Base-by-base conservation (phyloP, 257 asterid species). In the Eucommia ulmoides region DNA sequence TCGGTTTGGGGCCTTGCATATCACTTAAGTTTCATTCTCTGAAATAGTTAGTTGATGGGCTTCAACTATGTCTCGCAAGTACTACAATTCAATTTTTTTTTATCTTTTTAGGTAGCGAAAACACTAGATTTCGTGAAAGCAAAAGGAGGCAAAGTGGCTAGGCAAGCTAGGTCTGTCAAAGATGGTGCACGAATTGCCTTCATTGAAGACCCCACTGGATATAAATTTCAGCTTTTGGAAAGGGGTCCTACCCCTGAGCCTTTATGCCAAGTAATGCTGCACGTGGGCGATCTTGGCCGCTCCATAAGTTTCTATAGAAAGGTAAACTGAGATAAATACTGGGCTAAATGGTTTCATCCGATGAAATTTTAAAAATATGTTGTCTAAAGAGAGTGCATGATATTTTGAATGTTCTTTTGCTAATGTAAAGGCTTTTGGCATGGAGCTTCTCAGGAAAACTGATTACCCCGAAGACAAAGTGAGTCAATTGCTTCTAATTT, bases 191-290 rank as follows among this genome's bases (percentile, higher is more conserved):
- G 58, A 48, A 18, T 24, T 57, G 72, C 83, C 23, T 25, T 52
- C 10, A 46, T 65, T 33, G 71, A 76, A 60, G 83, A 76, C 61
- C 80, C 75, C 44, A 69, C 64, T 52, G 80, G 77, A 16, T 76
- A 76, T 51, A 61, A 57, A 11, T 69, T 75, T 59, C 64, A 69
- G 63, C 72, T 76, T 58, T 51, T 66, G 45, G 73, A 76, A 59
- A 65, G 55, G 42, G 21, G 33, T 14, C 73, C 70, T 42, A 60
- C 65, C 23, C 24, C 60, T 23, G 75, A 72, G 33, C 77, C 83
- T 29, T 46, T 72, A 25, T 53, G 57, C 51, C 74, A 72, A 55
- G 74, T 76, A 56, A 76, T 76, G 80, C 80, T 76, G 55, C 71
- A 68, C 53, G 83, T 76, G 18, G 80, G n/a, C n/a, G n/a, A n/a